Conservation (phyloP, 2,329 filamentous ascomycete genomes). For the Diaporthe citrichinensis region DNA sequence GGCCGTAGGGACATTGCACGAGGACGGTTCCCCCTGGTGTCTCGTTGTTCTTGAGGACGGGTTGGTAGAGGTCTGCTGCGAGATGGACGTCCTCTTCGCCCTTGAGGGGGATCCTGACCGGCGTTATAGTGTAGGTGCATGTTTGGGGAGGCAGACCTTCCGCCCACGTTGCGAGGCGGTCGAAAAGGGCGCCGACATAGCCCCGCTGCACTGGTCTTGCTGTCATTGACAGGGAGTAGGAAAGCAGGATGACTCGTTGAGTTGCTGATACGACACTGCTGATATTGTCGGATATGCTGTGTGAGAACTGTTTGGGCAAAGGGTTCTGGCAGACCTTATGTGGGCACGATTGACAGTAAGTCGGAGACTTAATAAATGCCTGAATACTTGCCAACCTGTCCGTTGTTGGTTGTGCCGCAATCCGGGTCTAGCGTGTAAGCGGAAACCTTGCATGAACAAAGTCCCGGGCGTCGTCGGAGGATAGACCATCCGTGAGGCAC, state of each 20-base stretch:
- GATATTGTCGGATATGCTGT: not conserved
- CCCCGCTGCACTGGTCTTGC: slow-evolving; percentile 5
- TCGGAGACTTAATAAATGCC: not conserved
- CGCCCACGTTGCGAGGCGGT: slow-evolving; percentile 25
- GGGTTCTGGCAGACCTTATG: not conserved
- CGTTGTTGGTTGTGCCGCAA: not conserved
- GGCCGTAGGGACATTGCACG: slow-evolving; percentile 42
- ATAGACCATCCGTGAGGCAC: not conserved
- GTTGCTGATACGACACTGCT: not conserved
- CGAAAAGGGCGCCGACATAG: slow-evolving; percentile 26
- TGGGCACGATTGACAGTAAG: not conserved
- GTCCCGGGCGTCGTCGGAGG: not conserved
- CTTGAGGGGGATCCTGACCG: slow-evolving; percentile 40
- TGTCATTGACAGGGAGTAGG: not conserved
- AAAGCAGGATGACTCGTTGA: slow-evolving; percentile 43
- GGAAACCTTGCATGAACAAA: not conserved
- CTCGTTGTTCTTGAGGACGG: slow-evolving; percentile 25
- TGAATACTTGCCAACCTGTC: not conserved
- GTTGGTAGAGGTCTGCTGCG: slow-evolving; percentile 43
- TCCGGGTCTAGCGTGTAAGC: not conserved
- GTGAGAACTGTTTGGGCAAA: slow-evolving; percentile 45
- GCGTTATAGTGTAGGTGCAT: slow-evolving; percentile 38
- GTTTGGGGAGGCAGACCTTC: slow-evolving; percentile 29
- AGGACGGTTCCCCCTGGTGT: slow-evolving; percentile 36
- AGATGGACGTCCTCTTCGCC: slow-evolving; percentile 41